Evolutionary conservation across 140 eudicot species (phyloP).

Genomic region (Stevia rebaudiana): DNA sequence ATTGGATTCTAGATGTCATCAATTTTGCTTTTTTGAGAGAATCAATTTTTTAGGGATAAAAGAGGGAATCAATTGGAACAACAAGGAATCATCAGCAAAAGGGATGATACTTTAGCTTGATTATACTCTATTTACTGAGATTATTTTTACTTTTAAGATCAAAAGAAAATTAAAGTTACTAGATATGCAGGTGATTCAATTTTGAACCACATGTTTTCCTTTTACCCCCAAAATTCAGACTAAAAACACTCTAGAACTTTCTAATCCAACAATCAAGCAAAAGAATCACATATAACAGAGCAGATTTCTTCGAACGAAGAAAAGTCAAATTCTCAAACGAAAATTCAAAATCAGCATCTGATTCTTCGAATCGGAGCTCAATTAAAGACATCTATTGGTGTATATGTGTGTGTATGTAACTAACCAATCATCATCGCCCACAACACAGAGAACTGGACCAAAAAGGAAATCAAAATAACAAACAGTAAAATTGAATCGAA

Average conservation of each 20-base stretch:
- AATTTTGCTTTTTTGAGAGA: constrained; percentile 16
- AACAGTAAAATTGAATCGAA: neutral
- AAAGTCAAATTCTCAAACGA: constrained; percentile 5
- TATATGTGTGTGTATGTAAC: neutral
- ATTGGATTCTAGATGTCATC: neutral
- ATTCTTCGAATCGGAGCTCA: constrained; percentile 8
- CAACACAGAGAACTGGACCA: neutral
- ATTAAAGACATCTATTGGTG: neutral
- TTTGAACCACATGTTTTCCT: neutral
- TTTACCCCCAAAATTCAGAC: neutral
- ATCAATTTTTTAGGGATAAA: constrained; percentile 13
- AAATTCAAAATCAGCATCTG: constrained; percentile 14
- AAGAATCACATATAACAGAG: constrained; percentile 2
- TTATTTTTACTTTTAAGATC: neutral
- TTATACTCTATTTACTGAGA: neutral
- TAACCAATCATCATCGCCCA: neutral
- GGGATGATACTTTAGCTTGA: constrained; percentile 1
- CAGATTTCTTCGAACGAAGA: neutral
- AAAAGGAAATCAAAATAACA: neutral
- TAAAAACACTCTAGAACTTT: neutral
- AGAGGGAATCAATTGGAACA: constrained; percentile 9
- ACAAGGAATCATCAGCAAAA: constrained; percentile 13
- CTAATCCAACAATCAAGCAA: neutral
- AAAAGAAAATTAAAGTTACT: too few relatives aligned
- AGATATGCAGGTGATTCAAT: neutral